phyloP scores from a whole-genome alignment of 345 rosid species.

The Sisymbrium altissimum region DNA sequence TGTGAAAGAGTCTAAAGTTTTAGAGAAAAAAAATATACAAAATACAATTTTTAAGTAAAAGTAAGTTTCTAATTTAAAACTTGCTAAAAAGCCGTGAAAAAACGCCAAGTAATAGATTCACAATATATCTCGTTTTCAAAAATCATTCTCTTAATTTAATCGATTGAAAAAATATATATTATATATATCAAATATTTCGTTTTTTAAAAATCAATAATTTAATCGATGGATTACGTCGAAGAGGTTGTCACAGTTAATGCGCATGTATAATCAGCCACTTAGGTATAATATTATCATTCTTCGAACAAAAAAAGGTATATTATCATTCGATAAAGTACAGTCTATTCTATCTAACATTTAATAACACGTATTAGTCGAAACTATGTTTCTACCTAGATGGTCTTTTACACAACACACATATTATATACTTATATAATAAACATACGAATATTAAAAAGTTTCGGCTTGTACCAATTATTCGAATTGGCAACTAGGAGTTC shows the following conservation, averaged over 20 bases:
- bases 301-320: too few relatives aligned
- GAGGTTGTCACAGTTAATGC: not conserved
- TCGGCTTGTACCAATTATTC: conserved; percentile 25
- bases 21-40: too few relatives aligned
- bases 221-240: not conserved
- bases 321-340: not conserved
- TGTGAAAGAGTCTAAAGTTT: too few relatives aligned
- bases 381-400: not conserved
- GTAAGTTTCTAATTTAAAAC: too few relatives aligned
- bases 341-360: conserved; percentile 1
- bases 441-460: conserved; percentile 17
- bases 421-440: not conserved
- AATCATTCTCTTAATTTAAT: too few relatives aligned
- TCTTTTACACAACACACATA: not conserved
- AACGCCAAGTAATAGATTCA: too few relatives aligned
- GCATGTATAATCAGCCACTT: not conserved
- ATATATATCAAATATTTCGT: too few relatives aligned
- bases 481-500: conserved; percentile 30
- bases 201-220: not conserved
- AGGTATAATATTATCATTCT: conserved; percentile 8
- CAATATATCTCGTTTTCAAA: not conserved
- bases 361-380: conserved; percentile 2
- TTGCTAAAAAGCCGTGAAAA: too few relatives aligned
- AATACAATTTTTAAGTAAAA: too few relatives aligned
- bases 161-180: too few relatives aligned